Conservation (phyloP, 768 basidiomycete species). For the Leccinellum rugosiceps region DNA sequence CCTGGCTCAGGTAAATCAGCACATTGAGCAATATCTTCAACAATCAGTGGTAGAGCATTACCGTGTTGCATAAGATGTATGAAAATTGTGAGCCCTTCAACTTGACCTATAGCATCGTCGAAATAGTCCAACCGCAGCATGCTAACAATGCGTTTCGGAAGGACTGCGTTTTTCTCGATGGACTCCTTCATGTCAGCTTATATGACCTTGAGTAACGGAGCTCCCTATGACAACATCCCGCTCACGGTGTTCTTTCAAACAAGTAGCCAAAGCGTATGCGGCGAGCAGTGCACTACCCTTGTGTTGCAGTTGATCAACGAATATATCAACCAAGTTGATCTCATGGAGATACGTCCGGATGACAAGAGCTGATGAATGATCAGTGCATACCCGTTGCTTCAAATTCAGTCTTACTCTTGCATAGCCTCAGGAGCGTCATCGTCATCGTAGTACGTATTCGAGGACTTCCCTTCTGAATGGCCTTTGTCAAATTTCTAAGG, state of each 20-base stretch:
- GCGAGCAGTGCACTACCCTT: slow-evolving; percentile 18
- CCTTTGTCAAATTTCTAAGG: slow-evolving; percentile 9
- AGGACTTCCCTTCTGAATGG: neutral
- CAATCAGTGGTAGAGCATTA: slow-evolving; percentile 1
- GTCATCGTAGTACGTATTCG: slow-evolving; percentile 23
- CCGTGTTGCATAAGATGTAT: slow-evolving; percentile 18
- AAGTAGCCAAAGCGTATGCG: slow-evolving; percentile 19
- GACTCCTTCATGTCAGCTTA: slow-evolving; percentile 13
- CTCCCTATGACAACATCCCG: neutral
- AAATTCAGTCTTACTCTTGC: slow-evolving; percentile 11
- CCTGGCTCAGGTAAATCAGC: slow-evolving; percentile 5
- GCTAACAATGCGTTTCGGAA: slow-evolving; percentile 12
- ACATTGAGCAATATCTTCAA: neutral
- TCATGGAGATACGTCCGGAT: slow-evolving; percentile 12
- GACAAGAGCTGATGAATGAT: slow-evolving; percentile 2
- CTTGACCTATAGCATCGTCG: slow-evolving; percentile 21
- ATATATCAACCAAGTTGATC: slow-evolving; percentile 2
- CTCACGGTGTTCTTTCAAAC: slow-evolving; percentile 16
- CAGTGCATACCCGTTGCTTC: neutral
- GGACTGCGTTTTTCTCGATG: slow-evolving; percentile 1
- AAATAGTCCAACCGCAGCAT: slow-evolving; percentile 25
- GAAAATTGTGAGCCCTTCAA: slow-evolving; percentile 26
- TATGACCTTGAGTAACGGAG: neutral
- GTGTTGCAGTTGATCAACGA: slow-evolving; percentile 15
- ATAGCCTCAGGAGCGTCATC: slow-evolving; percentile 21